Conservation (phyloP, 2,329 filamentous ascomycete species). For the Cytospora mali region DNA sequence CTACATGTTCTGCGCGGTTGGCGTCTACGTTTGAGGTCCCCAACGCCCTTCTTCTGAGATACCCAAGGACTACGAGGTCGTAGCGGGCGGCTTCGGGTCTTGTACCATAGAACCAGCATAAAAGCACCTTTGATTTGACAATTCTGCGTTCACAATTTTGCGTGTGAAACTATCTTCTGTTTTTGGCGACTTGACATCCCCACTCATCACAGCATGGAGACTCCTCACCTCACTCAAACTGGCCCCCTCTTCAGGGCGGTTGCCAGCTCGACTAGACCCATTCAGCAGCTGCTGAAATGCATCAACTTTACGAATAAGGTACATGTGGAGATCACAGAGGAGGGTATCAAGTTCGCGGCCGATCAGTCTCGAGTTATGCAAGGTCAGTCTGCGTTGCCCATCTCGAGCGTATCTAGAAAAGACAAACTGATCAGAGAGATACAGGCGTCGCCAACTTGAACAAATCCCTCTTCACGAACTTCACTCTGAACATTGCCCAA, state of each 20-base stretch:
- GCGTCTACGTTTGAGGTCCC: constrained; percentile 89
- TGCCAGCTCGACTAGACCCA: constrained; percentile 74
- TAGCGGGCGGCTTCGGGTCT: constrained; percentile 33
- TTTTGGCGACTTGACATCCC: constrained; percentile 1
- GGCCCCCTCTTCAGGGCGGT: constrained; percentile 71
- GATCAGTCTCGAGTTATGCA: constrained; percentile 92
- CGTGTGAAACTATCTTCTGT: constrained; percentile 22
- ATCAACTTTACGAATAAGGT: constrained; percentile 63
- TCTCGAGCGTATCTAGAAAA: constrained; percentile 27
- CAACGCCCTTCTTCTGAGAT: constrained; percentile 29
- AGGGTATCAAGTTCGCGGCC: constrained; percentile 84
- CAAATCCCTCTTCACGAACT: constrained; percentile 85
- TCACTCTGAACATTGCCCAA: constrained; percentile 63
- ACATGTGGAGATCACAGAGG: constrained; percentile 74
- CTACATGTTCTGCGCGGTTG: constrained; percentile 98
- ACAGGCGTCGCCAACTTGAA: constrained; percentile 80
- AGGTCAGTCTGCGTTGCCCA: constrained; percentile 56
- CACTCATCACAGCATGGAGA: constrained; percentile 22
- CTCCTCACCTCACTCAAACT: constrained; percentile 19
- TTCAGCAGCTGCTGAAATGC: constrained; percentile 64
- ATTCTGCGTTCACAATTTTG: constrained; percentile 11
- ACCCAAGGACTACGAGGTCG: constrained; percentile 29
- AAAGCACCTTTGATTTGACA: constrained; percentile 31
- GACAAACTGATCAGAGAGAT: constrained; percentile 34
- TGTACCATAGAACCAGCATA: constrained; percentile 45